Percentiles rank a stretch among this genome's conserved stretches.
phyloP scores from a whole-genome alignment of 768 basidiomycete species.

The Lentinula boryana region DNA sequence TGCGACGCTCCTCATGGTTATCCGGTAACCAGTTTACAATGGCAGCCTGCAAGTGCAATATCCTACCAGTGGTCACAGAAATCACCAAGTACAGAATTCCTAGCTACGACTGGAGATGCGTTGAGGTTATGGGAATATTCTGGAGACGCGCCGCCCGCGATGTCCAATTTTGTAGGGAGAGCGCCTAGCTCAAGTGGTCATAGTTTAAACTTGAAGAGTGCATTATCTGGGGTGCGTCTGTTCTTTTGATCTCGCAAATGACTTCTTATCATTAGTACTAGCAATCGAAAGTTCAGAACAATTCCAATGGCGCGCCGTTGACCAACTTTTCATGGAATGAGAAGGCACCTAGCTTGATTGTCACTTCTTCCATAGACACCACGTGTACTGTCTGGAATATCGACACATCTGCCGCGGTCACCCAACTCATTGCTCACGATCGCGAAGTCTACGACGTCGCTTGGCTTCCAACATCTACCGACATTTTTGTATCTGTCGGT shows the following conservation, averaged over 20 bases:
- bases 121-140: constrained; percentile 88
- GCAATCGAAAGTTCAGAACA: constrained; percentile 89
- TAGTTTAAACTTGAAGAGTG: constrained; percentile 66
- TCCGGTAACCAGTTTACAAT: constrained; percentile 89
- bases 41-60: constrained; percentile 76
- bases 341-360: constrained; percentile 82
- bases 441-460: constrained; percentile 95
- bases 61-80: constrained; percentile 67
- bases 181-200: constrained; percentile 52
- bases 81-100: constrained; percentile 62
- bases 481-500: constrained; percentile 97
- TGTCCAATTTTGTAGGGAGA: constrained; percentile 68
- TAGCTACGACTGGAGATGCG: constrained; percentile 94
- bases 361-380: constrained; percentile 97
- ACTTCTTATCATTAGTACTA: constrained; percentile 17
- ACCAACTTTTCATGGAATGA: constrained; percentile 99
- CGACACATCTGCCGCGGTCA: constrained; percentile 87
- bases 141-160: constrained; percentile 51
- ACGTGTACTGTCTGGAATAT: constrained; percentile 99
- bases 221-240: constrained; percentile 70
- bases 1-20: constrained; percentile 85
- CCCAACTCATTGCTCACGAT: constrained; percentile 96
- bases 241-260: constrained; percentile 2
- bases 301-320: constrained; percentile 80
- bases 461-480: constrained; percentile 95